Conservation (phyloP, 495 filamentous ascomycete genomes). For the Thermothielavioides terrestris region DNA sequence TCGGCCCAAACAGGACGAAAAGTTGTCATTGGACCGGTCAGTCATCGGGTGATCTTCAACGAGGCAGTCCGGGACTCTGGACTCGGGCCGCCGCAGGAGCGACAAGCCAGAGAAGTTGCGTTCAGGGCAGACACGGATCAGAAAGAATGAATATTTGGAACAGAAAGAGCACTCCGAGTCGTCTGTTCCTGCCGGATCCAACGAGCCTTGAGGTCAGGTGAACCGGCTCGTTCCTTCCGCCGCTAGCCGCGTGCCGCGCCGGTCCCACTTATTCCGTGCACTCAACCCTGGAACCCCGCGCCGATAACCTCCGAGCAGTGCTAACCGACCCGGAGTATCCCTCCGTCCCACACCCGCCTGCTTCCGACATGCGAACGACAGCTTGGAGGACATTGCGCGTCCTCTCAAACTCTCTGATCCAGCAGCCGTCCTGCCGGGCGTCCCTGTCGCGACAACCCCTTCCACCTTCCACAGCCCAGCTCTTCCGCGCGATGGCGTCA, state of each 20-base stretch:
- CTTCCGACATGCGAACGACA: slow-evolving; percentile 11
- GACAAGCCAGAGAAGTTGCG: too few species aligned
- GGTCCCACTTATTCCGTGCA: slow-evolving; percentile 7
- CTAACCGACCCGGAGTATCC: not conserved
- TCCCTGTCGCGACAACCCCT: not conserved
- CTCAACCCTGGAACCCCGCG: slow-evolving; percentile 7
- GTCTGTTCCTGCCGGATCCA: not conserved
- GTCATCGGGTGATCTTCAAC: too few species aligned
- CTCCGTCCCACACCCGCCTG: not conserved
- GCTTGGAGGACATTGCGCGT: slow-evolving; percentile 14
- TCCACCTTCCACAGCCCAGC: not conserved
- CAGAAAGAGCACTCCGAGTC: too few species aligned
- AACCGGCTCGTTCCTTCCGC: not conserved
- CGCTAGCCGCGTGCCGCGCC: not conserved
- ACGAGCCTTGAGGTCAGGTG: not conserved
- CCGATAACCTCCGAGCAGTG: slow-evolving; percentile 3
- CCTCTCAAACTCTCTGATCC: slow-evolving; percentile 3
- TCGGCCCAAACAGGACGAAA: too few species aligned
- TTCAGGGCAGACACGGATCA: too few species aligned
- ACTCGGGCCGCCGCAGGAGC: too few species aligned
- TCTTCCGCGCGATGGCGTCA: slow-evolving; percentile 35
- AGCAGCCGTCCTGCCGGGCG: not conserved
- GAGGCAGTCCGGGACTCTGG: not conserved
- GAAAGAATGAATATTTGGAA: too few species aligned
- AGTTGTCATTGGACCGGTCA: not conserved